Evolutionary conservation across 164 flowering plant genomes (phyloP), one percentile per base, ranked within the genome.

Genomic region (Akebia trifoliata): DNA sequence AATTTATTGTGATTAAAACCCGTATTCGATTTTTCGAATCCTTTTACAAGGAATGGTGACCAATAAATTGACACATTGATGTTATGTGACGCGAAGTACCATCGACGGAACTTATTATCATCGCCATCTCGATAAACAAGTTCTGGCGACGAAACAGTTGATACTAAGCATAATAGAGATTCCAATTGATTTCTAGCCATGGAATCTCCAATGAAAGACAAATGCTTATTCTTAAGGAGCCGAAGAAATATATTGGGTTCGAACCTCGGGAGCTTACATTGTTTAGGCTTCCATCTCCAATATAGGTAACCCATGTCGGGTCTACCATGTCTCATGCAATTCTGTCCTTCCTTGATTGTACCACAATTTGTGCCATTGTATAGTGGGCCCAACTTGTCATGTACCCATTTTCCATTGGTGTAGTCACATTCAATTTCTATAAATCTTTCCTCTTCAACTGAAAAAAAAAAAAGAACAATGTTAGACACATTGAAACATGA

Each of bases 131-230:
- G 31, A 61, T 84, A 82, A 21, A 84, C 76, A 47, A 93, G 89
- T 4, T 66, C 36, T 4, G 90, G 95, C 8, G 47, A 2, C 8
- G 90, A 76, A n/a, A 50, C 69, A 7, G 79, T 63, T 40, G 95
- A 64, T 2, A 87, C 44, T 72, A 87, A 61, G 63, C 99, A 93
- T 6, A 93, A 73, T n/a, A 93, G 77, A 0, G 99, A 93, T 62
- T 93, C 99, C 28, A 90, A 60, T 65, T 93, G 99, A 68, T 93
- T 93, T 57, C 99, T 74, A 28, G 97, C 95, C 74, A 93, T 58
- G n/a, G 99, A 90, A 40, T 93, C 99, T 6, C 99, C 99, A 1
- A 93, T 80, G 66, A 90, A 93, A 4, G 90, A 95, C 34, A 93
- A 50, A 55, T 87, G 85, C 44, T 81, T 84, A 72, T 81, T 72